phyloP scores from a whole-genome alignment of 805 yeast genomes.

The Cyberlindnera maclurae region DNA sequence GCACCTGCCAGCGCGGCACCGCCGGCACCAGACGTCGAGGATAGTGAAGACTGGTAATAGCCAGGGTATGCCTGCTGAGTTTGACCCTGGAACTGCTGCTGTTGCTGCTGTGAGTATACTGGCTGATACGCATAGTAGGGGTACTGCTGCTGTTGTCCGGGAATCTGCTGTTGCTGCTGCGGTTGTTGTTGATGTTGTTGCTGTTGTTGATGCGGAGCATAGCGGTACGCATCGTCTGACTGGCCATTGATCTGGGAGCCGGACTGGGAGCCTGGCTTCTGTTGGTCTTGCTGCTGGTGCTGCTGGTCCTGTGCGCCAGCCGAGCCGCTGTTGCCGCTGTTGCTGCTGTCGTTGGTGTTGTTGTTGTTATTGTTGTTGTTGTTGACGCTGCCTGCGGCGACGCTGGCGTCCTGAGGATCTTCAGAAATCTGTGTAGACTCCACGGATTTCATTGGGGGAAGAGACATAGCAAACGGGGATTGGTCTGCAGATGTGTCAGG shows the following conservation, averaged over 20 bases:
- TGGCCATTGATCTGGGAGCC: constrained; percentile 4
- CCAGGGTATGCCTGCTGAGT: constrained; percentile 16
- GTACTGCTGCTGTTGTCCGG: constrained; percentile 8
- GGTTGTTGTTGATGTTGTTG: constrained; percentile 9
- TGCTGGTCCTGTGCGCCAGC: background rate
- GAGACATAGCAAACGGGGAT: constrained; percentile 7
- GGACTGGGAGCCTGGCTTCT: background rate
- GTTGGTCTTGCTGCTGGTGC: background rate
- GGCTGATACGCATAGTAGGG: constrained; percentile 12
- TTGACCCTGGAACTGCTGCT: constrained; percentile 4
- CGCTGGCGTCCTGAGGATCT: constrained; percentile 5
- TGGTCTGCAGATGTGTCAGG: background rate
- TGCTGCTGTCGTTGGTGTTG: constrained; percentile 4
- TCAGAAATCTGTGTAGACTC: constrained; percentile 9
- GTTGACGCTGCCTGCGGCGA: constrained; percentile 4
- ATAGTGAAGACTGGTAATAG: constrained; percentile 15
- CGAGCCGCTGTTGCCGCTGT: background rate
- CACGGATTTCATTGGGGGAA: constrained; percentile 14
- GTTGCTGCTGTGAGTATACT: constrained; percentile 7
- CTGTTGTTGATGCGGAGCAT: constrained; percentile 1
- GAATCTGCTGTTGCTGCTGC: constrained; percentile 8
- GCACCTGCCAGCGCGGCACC: constrained; percentile 1
- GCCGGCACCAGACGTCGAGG: constrained; percentile 3
- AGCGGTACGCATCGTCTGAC: constrained; percentile 15
- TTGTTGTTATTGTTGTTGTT: constrained; percentile 5